Conservation (phyloP, 495 filamentous ascomycete genomes). For the Cladorrhinum samala region DNA sequence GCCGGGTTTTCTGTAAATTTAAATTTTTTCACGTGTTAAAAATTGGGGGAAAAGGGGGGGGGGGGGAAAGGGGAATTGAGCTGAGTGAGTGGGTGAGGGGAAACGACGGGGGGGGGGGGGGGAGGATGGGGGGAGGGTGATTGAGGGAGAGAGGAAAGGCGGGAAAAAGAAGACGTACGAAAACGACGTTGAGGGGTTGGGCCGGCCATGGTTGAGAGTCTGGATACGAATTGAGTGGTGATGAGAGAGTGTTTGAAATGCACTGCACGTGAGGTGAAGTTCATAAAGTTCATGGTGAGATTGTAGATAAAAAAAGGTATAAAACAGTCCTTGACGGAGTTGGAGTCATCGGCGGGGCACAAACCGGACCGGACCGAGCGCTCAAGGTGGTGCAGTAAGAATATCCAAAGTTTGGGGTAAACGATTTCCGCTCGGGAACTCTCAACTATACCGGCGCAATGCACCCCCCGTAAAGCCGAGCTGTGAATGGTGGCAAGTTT, state of each 20-base stretch:
- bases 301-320: background rate
- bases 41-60: too few species aligned
- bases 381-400: too few species aligned
- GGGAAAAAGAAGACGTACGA: constrained; percentile 26
- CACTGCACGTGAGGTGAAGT: background rate
- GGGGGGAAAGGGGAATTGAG: background rate
- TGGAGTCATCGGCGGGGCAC: constrained; percentile 1
- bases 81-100: too few species aligned
- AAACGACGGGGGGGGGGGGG: background rate
- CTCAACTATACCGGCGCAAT: background rate
- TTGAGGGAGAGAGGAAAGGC: too few species aligned
- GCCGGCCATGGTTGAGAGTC: constrained; percentile 13
- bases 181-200: constrained; percentile 31
- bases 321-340: background rate
- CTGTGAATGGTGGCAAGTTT: background rate
- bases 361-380: background rate
- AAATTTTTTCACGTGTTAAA: background rate
- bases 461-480: constrained; percentile 1
- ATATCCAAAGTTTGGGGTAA: constrained; percentile 10
- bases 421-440: constrained; percentile 6
- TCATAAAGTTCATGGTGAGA: background rate
- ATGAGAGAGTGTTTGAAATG: background rate
- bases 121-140: background rate
- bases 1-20: constrained; percentile 53
- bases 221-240: too few species aligned